Conservation (phyloP, 2,329 filamentous ascomycete species). For the Hymenoscyphus linearis region DNA sequence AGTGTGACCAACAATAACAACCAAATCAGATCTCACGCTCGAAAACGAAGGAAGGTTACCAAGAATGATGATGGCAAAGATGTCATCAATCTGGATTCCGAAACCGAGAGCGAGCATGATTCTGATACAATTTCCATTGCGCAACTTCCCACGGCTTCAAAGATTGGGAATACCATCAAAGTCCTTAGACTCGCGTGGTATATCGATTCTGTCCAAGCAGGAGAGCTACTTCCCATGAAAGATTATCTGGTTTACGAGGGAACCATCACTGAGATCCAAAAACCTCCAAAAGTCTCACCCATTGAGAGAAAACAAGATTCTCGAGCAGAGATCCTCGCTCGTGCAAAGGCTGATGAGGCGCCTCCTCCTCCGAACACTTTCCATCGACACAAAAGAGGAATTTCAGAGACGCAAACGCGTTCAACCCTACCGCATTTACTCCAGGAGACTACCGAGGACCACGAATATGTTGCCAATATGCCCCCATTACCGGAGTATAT, state of each 20-base stretch:
- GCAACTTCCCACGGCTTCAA: background rate
- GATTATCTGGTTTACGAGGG: conserved; percentile 53
- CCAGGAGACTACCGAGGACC: conserved; percentile 71
- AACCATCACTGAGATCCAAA: conserved; percentile 4
- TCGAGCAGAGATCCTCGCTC: conserved; percentile 25
- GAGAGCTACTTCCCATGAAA: conserved; percentile 41
- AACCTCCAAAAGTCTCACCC: background rate
- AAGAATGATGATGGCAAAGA: conserved; percentile 17
- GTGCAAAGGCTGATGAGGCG: conserved; percentile 21
- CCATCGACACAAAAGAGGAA: conserved; percentile 14
- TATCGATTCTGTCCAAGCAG: conserved; percentile 44
- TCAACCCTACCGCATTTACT: conserved; percentile 39
- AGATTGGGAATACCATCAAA: conserved; percentile 34
- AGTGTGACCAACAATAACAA: conserved; percentile 8
- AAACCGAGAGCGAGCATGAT: background rate
- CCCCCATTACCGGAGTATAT: conserved; percentile 65
- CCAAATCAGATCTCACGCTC: conserved; percentile 34
- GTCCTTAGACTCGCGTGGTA: conserved; percentile 59
- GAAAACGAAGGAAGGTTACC: conserved; percentile 26
- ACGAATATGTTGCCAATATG: conserved; percentile 53
- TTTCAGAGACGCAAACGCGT: conserved; percentile 10
- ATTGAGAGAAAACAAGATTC: conserved; percentile 16
- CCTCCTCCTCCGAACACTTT: conserved; percentile 21
- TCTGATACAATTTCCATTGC: background rate
- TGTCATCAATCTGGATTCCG: conserved; percentile 23